Percentiles rank a stretch among this genome's conserved stretches.
Evolutionary conservation across 2,329 filamentous ascomycete genomes (phyloP).

Genomic region (Botrytis byssoidea): DNA sequence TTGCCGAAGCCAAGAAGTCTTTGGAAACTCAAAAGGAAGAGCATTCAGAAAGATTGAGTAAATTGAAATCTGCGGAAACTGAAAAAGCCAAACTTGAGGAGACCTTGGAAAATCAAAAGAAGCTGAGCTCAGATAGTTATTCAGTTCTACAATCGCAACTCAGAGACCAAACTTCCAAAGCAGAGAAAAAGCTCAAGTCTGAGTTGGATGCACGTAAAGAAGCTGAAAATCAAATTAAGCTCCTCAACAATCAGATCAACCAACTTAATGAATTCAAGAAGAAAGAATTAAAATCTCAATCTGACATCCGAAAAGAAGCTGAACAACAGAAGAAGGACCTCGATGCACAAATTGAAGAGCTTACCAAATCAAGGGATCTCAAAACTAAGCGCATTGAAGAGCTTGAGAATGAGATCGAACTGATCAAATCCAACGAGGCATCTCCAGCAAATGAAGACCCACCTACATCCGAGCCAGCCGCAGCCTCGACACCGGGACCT

Average conservation of each 20-base stretch:
- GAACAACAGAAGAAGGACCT: slow-evolving; percentile 28
- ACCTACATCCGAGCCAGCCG: slow-evolving; percentile 45
- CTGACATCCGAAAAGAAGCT: slow-evolving; percentile 27
- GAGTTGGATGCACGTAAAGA: slow-evolving; percentile 29
- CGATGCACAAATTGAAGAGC: slow-evolving; percentile 30
- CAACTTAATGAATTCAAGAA: slow-evolving; percentile 28
- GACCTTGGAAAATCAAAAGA: slow-evolving; percentile 27
- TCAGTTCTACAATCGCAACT: slow-evolving; percentile 28
- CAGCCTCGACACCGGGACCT: slow-evolving; percentile 36
- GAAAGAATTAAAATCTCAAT: slow-evolving; percentile 26
- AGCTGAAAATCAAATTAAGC: slow-evolving; percentile 26
- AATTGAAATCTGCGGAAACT: slow-evolving; percentile 23
- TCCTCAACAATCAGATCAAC: slow-evolving; percentile 32
- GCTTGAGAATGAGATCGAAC: slow-evolving; percentile 29
- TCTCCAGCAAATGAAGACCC: slow-evolving; percentile 21
- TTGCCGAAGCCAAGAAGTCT: slow-evolving; percentile 29
- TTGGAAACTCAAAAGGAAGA: slow-evolving; percentile 32
- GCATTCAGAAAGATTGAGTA: not conserved
- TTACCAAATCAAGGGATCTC: slow-evolving; percentile 27
- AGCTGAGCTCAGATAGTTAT: slow-evolving; percentile 27
- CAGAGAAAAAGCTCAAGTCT: slow-evolving; percentile 25
- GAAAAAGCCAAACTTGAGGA: slow-evolving; percentile 29
- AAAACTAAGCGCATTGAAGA: slow-evolving; percentile 33
- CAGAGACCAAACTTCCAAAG: slow-evolving; percentile 24
- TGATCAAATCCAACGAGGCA: slow-evolving; percentile 25